A percentile compares a stretch with the other conserved stretches of the same genome.
These are phyloP conservation scores for Artemisia argyi DNA, from an alignment of 129 eudicot genomes.

Conservation along the genomic window DNA sequence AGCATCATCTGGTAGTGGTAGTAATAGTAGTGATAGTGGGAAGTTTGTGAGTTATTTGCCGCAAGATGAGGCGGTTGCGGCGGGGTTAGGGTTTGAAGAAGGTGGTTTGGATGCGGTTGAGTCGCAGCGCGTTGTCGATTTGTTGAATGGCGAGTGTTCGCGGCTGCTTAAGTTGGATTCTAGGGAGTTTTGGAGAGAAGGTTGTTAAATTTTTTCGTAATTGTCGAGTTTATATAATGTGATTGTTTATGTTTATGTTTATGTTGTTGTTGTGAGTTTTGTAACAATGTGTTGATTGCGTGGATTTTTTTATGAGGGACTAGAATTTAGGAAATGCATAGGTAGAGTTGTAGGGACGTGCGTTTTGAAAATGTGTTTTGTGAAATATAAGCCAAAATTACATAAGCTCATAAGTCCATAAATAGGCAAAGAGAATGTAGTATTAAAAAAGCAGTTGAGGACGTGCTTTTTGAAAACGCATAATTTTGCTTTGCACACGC, in stretches of 20 bases:
- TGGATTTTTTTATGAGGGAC: not conserved
- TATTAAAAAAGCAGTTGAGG: no score
- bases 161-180: slow-evolving; percentile 68
- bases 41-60: slow-evolving; percentile 80
- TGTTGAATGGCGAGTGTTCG: slow-evolving; percentile 71
- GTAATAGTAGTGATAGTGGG: slow-evolving; percentile 28
- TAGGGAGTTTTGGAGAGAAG: slow-evolving; percentile 85
- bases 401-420: no score
- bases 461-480: no score
- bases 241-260: not conserved
- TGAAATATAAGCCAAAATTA: no score
- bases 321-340: not conserved
- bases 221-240: not conserved
- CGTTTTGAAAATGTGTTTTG: no score
- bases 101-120: slow-evolving; percentile 91
- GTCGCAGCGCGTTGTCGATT: slow-evolving; percentile 85
- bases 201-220: slow-evolving; percentile 22
- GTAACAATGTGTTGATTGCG: not conserved
- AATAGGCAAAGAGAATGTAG: no score
- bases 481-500: no score
- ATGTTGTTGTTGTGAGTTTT: not conserved
- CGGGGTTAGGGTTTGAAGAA: slow-evolving; percentile 77
- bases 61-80: slow-evolving; percentile 96
- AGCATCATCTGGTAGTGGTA: slow-evolving; percentile 25
- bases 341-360: no score